Evolutionary conservation across 768 basidiomycete species (phyloP).

Genomic region (Kwoniella sp.): DNA sequence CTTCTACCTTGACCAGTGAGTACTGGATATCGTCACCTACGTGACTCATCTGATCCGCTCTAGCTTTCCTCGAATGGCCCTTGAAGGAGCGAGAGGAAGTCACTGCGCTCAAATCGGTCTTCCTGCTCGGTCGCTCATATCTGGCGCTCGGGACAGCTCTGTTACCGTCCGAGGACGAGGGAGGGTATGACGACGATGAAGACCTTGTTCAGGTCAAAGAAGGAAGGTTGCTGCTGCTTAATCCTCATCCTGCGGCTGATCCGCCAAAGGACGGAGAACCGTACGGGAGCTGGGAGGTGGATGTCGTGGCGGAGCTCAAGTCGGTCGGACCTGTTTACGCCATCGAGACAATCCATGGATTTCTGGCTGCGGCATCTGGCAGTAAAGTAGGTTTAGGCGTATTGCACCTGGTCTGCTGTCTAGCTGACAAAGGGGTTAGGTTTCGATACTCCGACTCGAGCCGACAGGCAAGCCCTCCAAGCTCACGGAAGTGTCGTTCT

Average conservation of each 20-base stretch:
- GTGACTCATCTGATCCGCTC: not conserved
- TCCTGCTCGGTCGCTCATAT: slow-evolving; percentile 28
- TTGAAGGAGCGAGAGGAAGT: slow-evolving; percentile 35
- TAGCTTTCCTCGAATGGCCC: slow-evolving; percentile 29
- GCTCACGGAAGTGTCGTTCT: slow-evolving; percentile 25
- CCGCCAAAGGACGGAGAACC: too few species aligned
- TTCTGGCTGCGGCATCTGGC: slow-evolving; percentile 41
- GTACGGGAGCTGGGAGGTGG: slow-evolving; percentile 3
- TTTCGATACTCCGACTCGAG: slow-evolving; percentile 25
- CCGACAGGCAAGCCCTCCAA: slow-evolving; percentile 6
- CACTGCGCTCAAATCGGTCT: slow-evolving; percentile 25
- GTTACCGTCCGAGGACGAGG: slow-evolving; percentile 30
- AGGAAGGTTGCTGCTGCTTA: slow-evolving; percentile 27
- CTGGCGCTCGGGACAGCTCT: slow-evolving; percentile 42
- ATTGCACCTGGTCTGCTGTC: not conserved
- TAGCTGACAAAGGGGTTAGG: slow-evolving; percentile 5
- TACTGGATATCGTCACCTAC: not conserved
- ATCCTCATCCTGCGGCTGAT: slow-evolving; percentile 8
- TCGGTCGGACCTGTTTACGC: slow-evolving; percentile 39
- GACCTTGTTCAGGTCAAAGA: slow-evolving; percentile 18
- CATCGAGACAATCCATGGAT: slow-evolving; percentile 37
- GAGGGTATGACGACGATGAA: slow-evolving; percentile 19
- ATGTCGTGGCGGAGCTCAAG: not conserved
- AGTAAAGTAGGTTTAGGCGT: slow-evolving; percentile 30
- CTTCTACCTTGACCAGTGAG: slow-evolving; percentile 30